A percentile compares a stretch with the other conserved stretches of the same genome.
Evolutionary conservation across 2,329 filamentous ascomycete species (phyloP).

Genomic region (Scopulariopsis brevicaulis): DNA sequence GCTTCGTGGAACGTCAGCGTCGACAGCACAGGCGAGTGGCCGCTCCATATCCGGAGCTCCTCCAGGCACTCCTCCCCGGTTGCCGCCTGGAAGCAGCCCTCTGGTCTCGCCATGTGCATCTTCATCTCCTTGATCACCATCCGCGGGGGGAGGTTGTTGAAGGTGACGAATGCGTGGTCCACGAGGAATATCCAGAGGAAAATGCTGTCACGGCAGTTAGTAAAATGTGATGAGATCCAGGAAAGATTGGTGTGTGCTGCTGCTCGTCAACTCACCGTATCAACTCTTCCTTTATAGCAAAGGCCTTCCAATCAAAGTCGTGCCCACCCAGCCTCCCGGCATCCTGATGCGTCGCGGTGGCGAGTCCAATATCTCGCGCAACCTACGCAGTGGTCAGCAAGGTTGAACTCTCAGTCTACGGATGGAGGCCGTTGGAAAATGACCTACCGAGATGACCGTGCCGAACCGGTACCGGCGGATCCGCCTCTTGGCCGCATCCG

Average conservation of each 20-base stretch:
- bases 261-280: conserved; percentile 14
- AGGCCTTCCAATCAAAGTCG: conserved; percentile 20
- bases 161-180: conserved; percentile 25
- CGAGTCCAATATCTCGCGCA: conserved; percentile 18
- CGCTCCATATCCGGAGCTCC: conserved; percentile 16
- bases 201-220: conserved; percentile 7
- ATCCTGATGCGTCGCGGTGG: conserved; percentile 15
- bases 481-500: conserved; percentile 18
- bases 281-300: conserved; percentile 19
- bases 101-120: conserved; percentile 20
- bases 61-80: conserved; percentile 18
- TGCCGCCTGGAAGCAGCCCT: conserved; percentile 23
- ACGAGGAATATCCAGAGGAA: conserved; percentile 23
- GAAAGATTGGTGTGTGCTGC: background rate
- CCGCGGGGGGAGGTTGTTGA: conserved; percentile 26
- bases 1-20: conserved; percentile 12
- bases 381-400: conserved; percentile 8
- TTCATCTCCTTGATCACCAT: conserved; percentile 26
- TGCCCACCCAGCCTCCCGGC: conserved; percentile 12
- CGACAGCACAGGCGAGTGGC: conserved; percentile 12
- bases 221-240: background rate
- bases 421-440: background rate
- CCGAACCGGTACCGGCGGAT: conserved; percentile 22
- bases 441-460: conserved; percentile 20
- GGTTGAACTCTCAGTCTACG: background rate